Evolutionary conservation across 2,329 filamentous ascomycete species (phyloP), one percentile per base, ranked within the genome.

Genomic region (Zasmidium angulare): DNA sequence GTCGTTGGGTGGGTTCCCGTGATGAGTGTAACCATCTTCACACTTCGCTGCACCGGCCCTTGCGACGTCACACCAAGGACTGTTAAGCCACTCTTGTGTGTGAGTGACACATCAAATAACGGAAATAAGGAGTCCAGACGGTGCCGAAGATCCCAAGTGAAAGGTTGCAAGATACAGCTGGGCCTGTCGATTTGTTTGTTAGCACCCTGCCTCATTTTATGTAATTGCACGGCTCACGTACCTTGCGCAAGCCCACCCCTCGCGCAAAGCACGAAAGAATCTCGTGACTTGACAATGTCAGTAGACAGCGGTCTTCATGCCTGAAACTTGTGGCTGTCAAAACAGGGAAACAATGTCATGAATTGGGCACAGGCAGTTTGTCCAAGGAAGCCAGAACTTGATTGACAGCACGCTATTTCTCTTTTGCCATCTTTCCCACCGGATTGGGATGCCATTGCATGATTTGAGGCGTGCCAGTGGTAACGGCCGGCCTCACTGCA

Each of bases 351-450:
- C 36, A 14, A 19, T 7, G 36, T 43, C 6, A 43, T 43, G 36
- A 3, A 29, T 53, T 56, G 26, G 52, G 36, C 23, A 50, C 22
- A 20, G 31, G 10, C 43, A 20, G 22, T 24, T 2, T 48, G 26
- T 56, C 46, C 24, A 54, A 63, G 58, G 63, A 59, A 65, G 61
- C 63, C 63, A 63, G 60, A 63, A 65, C 63, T 60, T 59, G 47
- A 54, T 55, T 58, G 26, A 46, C 50, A 50, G 40, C n/a, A 26
- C 40, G 50, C 50, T 54, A 50, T 49, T 23, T 40, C 48, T 20
- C 11, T 21, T 26, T 17, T 23, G 36, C 36, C 14, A 7, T 40
- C 46, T 22, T 40, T 26, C 26, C 43, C 1, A 31, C 14, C n/a
- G 14, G n/a, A 31, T 19, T 31, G 17, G 23, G 12, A 19, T 26